phyloP scores from a whole-genome alignment of 306 rosid genomes.

The Cyclanthera cordifolia region DNA sequence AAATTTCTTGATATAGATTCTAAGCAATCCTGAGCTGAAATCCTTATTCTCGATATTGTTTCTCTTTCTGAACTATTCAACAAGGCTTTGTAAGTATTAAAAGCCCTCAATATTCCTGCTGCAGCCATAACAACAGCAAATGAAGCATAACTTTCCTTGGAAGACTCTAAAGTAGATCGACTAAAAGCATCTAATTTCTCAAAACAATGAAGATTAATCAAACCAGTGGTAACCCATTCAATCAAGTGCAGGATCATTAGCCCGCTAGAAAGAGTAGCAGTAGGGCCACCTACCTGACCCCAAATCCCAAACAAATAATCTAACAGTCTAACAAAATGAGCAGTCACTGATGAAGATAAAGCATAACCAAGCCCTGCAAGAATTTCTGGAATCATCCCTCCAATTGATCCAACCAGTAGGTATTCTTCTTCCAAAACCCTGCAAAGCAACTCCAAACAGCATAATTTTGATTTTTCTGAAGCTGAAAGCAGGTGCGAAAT shows the following conservation, averaged over 20 bases:
- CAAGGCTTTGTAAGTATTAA: constrained; percentile 20
- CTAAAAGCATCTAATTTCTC: constrained; percentile 31
- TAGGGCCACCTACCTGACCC: constrained; percentile 43
- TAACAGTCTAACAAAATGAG: constrained; percentile 32
- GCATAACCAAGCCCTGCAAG: constrained; percentile 86
- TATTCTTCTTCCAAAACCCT: constrained; percentile 29
- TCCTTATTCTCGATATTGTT: constrained; percentile 27
- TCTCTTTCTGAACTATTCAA: constrained; percentile 29
- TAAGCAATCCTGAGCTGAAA: constrained; percentile 36
- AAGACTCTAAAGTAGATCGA: constrained; percentile 29
- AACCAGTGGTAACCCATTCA: constrained; percentile 59
- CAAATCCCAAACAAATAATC: constrained; percentile 54
- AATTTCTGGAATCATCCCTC: constrained; percentile 40
- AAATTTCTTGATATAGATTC: constrained; percentile 40
- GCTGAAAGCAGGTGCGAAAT: constrained; percentile 39
- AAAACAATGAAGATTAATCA: constrained; percentile 29
- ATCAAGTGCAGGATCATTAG: constrained; percentile 62
- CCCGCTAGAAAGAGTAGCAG: constrained; percentile 40
- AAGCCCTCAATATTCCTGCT: constrained; percentile 55
- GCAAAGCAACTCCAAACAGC: constrained; percentile 41
- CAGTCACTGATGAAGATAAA: constrained; percentile 45
- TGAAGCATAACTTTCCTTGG: constrained; percentile 31
- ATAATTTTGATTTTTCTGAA: constrained; percentile 34
- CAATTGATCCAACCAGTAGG: constrained; percentile 24
- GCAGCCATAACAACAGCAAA: constrained; percentile 72